phyloP scores from a whole-genome alignment of 495 filamentous ascomycete genomes.

The Trichoderma virens region DNA sequence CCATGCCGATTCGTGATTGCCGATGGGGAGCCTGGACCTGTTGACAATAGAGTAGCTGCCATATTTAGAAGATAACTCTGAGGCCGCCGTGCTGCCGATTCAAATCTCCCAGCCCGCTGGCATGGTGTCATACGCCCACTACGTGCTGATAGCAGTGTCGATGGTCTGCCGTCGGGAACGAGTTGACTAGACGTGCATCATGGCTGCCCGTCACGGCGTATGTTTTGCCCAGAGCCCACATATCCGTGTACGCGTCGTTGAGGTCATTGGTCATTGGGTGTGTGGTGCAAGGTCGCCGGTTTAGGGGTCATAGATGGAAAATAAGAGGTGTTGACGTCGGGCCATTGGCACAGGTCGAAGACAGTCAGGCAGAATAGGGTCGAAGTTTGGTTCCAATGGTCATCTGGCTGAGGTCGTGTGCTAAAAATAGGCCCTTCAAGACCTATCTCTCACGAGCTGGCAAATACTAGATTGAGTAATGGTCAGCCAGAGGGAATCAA shows the following conservation, averaged over 20 bases:
- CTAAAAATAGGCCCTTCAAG: slow-evolving; percentile 43
- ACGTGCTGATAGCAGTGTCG: slow-evolving; percentile 21
- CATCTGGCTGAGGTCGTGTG: slow-evolving; percentile 38
- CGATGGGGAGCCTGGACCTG: background rate
- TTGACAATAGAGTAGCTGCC: slow-evolving; percentile 40
- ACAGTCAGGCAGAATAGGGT: slow-evolving; percentile 41
- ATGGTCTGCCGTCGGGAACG: slow-evolving; percentile 35
- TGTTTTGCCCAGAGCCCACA: slow-evolving; percentile 31
- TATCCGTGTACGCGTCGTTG: slow-evolving; percentile 36
- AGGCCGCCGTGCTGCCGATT: slow-evolving; percentile 30
- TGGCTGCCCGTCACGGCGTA: slow-evolving; percentile 49
- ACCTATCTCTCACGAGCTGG: slow-evolving; percentile 32
- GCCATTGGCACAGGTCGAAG: slow-evolving; percentile 42
- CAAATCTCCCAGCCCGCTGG: slow-evolving; percentile 38
- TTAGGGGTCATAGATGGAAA: slow-evolving; percentile 27
- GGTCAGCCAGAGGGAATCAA: background rate
- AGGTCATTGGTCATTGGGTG: slow-evolving; percentile 29
- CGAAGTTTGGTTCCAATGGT: slow-evolving; percentile 38
- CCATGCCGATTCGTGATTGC: too few species aligned
- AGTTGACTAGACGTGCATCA: slow-evolving; percentile 44
- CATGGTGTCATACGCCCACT: slow-evolving; percentile 47
- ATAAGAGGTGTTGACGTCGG: slow-evolving; percentile 22
- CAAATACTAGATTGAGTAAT: background rate
- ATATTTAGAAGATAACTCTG: slow-evolving; percentile 26
- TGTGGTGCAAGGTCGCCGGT: slow-evolving; percentile 29